Conservation (phyloP, 2,329 filamentous ascomycete species). For the Raffaelea deltoideospora region DNA sequence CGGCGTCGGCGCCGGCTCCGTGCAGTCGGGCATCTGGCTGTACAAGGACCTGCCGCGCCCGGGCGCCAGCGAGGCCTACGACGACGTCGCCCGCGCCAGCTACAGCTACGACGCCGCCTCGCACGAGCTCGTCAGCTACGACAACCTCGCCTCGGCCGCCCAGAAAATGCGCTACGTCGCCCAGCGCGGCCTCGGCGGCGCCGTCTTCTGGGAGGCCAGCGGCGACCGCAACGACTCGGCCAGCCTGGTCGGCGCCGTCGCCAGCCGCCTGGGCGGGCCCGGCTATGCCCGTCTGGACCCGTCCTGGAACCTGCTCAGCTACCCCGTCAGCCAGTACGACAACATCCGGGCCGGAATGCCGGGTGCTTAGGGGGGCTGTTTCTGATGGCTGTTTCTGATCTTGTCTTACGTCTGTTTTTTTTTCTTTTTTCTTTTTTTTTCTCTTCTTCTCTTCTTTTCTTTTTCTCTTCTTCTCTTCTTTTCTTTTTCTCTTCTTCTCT, state of each 20-base stretch:
- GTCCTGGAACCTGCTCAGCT: slow-evolving; percentile 35
- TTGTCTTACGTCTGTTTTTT: neutral
- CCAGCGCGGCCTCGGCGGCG: slow-evolving; percentile 48
- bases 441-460: neutral
- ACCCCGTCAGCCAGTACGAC: slow-evolving; percentile 40
- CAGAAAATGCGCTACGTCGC: slow-evolving; percentile 51
- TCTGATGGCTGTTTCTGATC: neutral
- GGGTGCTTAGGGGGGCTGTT: neutral
- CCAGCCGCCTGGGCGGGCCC: slow-evolving; percentile 33
- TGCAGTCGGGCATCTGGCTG: slow-evolving; percentile 52
- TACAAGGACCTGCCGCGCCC: slow-evolving; percentile 55
- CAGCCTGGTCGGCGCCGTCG: slow-evolving; percentile 45
- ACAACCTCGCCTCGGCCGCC: slow-evolving; percentile 40
- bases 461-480: neutral
- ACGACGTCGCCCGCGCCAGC: slow-evolving; percentile 44
- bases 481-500: neutral
- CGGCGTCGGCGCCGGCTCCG: slow-evolving; percentile 44
- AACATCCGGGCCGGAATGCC: slow-evolving; percentile 26
- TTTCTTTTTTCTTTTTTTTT: neutral
- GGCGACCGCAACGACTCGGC: slow-evolving; percentile 37
- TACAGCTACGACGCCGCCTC: slow-evolving; percentile 51
- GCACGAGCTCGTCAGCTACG: slow-evolving; percentile 55
- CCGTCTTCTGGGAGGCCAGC: slow-evolving; percentile 75
- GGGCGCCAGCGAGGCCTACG: slow-evolving; percentile 39
- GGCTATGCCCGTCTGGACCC: slow-evolving; percentile 35